Percentiles rank a stretch among this genome's conserved stretches.
Conservation (phyloP, 306 rosid genomes). For the Calophaca sinica region DNA sequence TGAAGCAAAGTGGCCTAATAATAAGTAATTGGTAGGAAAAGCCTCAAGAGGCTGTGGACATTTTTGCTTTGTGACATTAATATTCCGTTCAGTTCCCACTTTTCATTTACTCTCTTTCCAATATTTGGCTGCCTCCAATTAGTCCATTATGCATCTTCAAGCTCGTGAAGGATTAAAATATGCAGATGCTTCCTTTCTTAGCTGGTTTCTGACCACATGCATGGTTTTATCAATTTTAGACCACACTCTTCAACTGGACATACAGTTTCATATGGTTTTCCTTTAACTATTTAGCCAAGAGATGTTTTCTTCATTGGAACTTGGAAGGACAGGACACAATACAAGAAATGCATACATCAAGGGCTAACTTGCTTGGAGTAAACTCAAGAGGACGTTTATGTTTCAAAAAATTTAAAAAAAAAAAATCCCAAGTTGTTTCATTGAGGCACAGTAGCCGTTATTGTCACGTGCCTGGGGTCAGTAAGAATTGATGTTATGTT, state of each 20-base stretch:
- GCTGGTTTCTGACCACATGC: too few relatives aligned
- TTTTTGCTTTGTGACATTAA: neutral
- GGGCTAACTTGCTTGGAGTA: conserved; percentile 28
- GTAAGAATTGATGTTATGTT: conserved; percentile 62
- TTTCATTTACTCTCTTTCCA: too few relatives aligned
- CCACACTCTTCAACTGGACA: neutral
- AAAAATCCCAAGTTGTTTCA: conserved; percentile 29
- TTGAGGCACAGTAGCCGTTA: conserved; percentile 66
- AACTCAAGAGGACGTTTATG: conserved; percentile 9
- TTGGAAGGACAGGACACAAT: neutral
- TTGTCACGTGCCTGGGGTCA: conserved; percentile 64
- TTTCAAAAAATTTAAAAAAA: neutral
- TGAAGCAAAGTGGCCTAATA: neutral
- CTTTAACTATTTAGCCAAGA: neutral
- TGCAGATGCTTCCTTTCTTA: too few relatives aligned
- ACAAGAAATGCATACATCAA: neutral
- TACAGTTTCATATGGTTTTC: conserved; percentile 17
- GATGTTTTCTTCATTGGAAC: neutral
- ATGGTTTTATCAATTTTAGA: neutral
- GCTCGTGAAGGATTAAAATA: too few relatives aligned
- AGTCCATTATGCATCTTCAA: too few relatives aligned
- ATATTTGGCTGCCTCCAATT: too few relatives aligned
- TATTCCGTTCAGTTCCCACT: too few relatives aligned
- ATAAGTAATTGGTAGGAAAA: neutral
- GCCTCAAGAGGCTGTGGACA: neutral